Evolutionary conservation across 2,329 filamentous ascomycete species (phyloP).

Genomic region (Coniochaeta hoffmannii): DNA sequence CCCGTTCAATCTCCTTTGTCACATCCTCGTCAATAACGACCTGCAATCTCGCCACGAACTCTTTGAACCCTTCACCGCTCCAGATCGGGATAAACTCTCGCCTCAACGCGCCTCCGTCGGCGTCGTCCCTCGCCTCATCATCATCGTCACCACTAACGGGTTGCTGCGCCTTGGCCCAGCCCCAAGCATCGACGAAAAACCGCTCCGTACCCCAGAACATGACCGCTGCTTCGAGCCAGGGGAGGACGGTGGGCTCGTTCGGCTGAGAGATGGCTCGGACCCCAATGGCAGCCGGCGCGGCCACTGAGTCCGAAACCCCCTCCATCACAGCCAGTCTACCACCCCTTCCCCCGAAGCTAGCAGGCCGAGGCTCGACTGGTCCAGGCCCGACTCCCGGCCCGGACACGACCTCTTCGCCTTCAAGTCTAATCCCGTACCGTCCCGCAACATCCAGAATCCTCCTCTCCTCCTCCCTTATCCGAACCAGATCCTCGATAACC

Average conservation of each 20-base stretch:
- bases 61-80: conserved; percentile 53
- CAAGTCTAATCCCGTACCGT: conserved; percentile 53
- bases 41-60: conserved; percentile 49
- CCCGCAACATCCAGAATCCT: conserved; percentile 60
- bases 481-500: conserved; percentile 56
- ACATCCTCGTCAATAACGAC: conserved; percentile 48
- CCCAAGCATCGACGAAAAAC: conserved; percentile 54
- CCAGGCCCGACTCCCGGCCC: conserved; percentile 7
- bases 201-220: conserved; percentile 74
- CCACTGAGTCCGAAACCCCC: conserved; percentile 46
- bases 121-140: conserved; percentile 31
- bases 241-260: conserved; percentile 24
- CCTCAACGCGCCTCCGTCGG: conserved; percentile 57
- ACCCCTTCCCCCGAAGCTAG: conserved; percentile 17
- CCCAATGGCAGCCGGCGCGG: conserved; percentile 22
- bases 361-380: neutral
- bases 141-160: conserved; percentile 5
- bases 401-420: conserved; percentile 38
- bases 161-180: conserved; percentile 30
- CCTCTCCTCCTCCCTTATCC: conserved; percentile 58
- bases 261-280: conserved; percentile 6
- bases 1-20: conserved; percentile 26
- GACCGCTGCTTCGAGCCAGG: conserved; percentile 58
- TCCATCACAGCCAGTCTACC: conserved; percentile 31
- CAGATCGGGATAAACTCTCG: conserved; percentile 62